Evolutionary conservation across 1,284 basidiomycete species (phyloP).

Genomic region (Heterobasidion irregulare): DNA sequence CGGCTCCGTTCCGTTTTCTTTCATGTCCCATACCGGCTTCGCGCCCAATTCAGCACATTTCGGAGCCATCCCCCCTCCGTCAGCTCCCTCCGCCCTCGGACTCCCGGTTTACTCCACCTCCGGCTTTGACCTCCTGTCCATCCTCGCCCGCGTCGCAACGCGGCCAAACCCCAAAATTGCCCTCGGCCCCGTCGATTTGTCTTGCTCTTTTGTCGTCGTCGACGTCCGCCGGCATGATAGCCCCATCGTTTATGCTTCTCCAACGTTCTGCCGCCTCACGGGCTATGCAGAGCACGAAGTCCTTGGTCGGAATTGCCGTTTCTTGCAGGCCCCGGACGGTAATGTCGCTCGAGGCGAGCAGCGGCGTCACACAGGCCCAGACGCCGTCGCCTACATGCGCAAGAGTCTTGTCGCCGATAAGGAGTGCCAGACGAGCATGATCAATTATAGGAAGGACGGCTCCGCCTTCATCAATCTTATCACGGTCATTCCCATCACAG

Average conservation of each 20-base stretch:
- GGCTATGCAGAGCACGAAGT: slow-evolving; percentile 78
- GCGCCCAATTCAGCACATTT: slow-evolving; percentile 26
- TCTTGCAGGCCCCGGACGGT: slow-evolving; percentile 75
- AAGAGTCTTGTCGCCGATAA: slow-evolving; percentile 64
- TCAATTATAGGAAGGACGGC: slow-evolving; percentile 86
- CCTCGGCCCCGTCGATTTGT: slow-evolving; percentile 88
- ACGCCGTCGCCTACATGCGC: slow-evolving; percentile 63
- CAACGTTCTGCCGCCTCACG: slow-evolving; percentile 73
- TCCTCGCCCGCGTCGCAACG: slow-evolving; percentile 71
- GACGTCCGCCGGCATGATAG: slow-evolving; percentile 75
- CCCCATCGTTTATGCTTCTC: slow-evolving; percentile 86
- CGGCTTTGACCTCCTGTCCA: slow-evolving; percentile 84
- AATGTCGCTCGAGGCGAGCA: slow-evolving; percentile 53
- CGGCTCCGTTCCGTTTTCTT: background rate
- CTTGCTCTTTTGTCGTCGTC: slow-evolving; percentile 84
- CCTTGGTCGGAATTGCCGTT: slow-evolving; percentile 86
- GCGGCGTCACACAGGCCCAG: slow-evolving; percentile 60
- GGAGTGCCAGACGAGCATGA: slow-evolving; percentile 81
- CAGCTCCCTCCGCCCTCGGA: slow-evolving; percentile 23
- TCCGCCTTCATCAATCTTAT: slow-evolving; percentile 84
- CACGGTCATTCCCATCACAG: slow-evolving; percentile 74
- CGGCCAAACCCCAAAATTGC: slow-evolving; percentile 71
- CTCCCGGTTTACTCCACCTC: slow-evolving; percentile 77
- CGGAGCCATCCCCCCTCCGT: slow-evolving; percentile 22
- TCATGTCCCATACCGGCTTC: background rate